Base-by-base conservation (phyloP, 108 stramenopile genomes). In the Chaetoceros tenuissimus region DNA sequence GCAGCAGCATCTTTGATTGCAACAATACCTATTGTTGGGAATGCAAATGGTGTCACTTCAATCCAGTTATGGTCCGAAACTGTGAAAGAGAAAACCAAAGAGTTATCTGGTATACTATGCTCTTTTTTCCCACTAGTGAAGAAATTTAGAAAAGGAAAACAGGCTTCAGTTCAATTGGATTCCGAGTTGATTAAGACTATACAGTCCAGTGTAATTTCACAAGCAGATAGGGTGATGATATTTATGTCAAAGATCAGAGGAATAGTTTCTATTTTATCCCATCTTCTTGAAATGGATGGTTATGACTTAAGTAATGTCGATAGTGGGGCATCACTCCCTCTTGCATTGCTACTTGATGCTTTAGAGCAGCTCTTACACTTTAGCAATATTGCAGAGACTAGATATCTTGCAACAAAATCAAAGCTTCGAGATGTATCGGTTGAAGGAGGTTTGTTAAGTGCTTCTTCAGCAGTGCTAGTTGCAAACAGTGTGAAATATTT, bases 391-490 rank as follows among this genome's bases (percentile, higher is more conserved):
- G 48, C 48, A 7, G 48, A 49, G 23, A 24, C 48, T 24, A 21
- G 48, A 21, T 49, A 16, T 24, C 48, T 49, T 23, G 19, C 48
- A n/a, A 49, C 48, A 7, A 49, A 49, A 16, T 49, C 48, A 18
- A 49, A 49, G 18, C n/a, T 49, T 7, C 48, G 48, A 7, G 48
- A 49, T n/a, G n/a, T 49, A 23, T 49, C 48, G 13, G 23, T 49
- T 3, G 48, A 49, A 24, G 23, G 23, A 7, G 48, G 48, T 49
- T 7, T 49, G 22, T n/a, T 49, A 18, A 49, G 48, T 49, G 13
- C 48, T 7, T 16, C 13, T 24, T 7, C 48, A 7, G 48, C 48
- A 7, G 23, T 49, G 7, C 5, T 24, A 18, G 48, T 49, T 24
- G 48, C 13, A 49, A 49, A 49, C n/a, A 18, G 13, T 24, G 48